phyloP scores from a whole-genome alignment of 2,329 filamentous ascomycete genomes.

The Teratosphaeria viscida region DNA sequence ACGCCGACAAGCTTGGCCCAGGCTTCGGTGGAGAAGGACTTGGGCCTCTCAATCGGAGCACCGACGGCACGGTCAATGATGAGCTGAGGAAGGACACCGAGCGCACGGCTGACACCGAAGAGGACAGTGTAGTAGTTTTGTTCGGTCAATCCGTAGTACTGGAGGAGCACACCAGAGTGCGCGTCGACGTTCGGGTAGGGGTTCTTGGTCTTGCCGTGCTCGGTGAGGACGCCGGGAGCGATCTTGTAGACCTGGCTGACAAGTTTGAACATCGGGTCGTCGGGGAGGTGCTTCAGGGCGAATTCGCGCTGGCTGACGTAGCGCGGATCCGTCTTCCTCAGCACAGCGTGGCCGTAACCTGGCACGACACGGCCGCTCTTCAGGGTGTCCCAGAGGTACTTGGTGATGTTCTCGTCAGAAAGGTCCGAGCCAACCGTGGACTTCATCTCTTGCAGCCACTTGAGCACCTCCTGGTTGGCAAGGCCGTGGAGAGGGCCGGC shows the following conservation, averaged over 20 bases:
- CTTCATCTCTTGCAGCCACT: constrained; percentile 99
- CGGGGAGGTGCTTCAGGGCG: constrained; percentile 81
- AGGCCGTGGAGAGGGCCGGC: constrained; percentile 97
- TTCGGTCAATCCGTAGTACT: constrained; percentile 98
- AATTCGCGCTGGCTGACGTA: constrained; percentile 98
- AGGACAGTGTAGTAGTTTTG: constrained; percentile 99
- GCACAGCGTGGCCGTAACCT: constrained; percentile 96
- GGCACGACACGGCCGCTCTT: constrained; percentile 93
- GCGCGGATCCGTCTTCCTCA: constrained; percentile 98
- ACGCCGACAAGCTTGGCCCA: constrained; percentile 87
- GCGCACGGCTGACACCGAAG: constrained; percentile 95
- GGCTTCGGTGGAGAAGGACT: constrained; percentile 96
- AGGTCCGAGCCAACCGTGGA: constrained; percentile 84
- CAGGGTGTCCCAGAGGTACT: constrained; percentile 97
- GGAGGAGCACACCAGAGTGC: constrained; percentile 96
- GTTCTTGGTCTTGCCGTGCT: constrained; percentile 99
- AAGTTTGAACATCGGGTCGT: constrained; percentile 99
- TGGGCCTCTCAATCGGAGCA: constrained; percentile 95
- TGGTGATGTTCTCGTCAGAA: constrained; percentile 89
- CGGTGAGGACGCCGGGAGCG: constrained; percentile 88
- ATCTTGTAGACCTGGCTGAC: constrained; percentile 99
- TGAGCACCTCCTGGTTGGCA: constrained; percentile 98
- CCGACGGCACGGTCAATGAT: constrained; percentile 98
- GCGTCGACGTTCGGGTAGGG: constrained; percentile 97
- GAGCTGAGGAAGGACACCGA: constrained; percentile 96